Percentiles rank a stretch among this genome's conserved stretches.
phyloP scores from a whole-genome alignment of 768 basidiomycete species.

The Lentinula sp. region DNA sequence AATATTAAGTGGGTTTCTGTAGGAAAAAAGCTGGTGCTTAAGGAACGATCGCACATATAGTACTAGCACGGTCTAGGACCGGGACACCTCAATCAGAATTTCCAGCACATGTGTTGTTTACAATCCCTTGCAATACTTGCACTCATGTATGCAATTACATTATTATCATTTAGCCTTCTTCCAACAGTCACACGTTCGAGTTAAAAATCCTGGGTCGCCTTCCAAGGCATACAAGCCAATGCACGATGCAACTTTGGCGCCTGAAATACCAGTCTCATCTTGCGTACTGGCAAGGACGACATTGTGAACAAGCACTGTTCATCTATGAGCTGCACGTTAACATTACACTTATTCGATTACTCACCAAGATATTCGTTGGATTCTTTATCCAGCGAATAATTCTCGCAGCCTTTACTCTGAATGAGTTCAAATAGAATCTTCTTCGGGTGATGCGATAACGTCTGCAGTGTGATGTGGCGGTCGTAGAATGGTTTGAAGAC shows the following conservation, averaged over 20 bases:
- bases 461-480: slow-evolving; percentile 65
- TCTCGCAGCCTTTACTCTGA: slow-evolving; percentile 65
- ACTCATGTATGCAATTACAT: not conserved
- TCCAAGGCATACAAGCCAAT: slow-evolving; percentile 67
- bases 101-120: not conserved
- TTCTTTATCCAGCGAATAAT: slow-evolving; percentile 55
- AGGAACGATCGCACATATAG: slow-evolving; percentile 9
- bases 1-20: slow-evolving; percentile 1
- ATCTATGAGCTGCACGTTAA: slow-evolving; percentile 5
- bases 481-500: slow-evolving; percentile 76
- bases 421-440: slow-evolving; percentile 69
- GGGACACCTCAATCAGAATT: not conserved
- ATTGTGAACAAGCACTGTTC: slow-evolving; percentile 63
- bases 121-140: not conserved
- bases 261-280: slow-evolving; percentile 43
- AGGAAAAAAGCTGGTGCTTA: slow-evolving; percentile 38
- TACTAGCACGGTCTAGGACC: not conserved
- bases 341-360: slow-evolving; percentile 8
- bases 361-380: slow-evolving; percentile 48
- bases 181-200: slow-evolving; percentile 64
- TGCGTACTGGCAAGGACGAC: slow-evolving; percentile 53
- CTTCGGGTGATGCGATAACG: slow-evolving; percentile 72
- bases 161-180: slow-evolving; percentile 11
- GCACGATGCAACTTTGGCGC: slow-evolving; percentile 55
- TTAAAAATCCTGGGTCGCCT: slow-evolving; percentile 55